These are phyloP conservation scores for Eucalyptus erythrocorys DNA, from an alignment of 345 rosid species.

Conservation along the genomic window DNA sequence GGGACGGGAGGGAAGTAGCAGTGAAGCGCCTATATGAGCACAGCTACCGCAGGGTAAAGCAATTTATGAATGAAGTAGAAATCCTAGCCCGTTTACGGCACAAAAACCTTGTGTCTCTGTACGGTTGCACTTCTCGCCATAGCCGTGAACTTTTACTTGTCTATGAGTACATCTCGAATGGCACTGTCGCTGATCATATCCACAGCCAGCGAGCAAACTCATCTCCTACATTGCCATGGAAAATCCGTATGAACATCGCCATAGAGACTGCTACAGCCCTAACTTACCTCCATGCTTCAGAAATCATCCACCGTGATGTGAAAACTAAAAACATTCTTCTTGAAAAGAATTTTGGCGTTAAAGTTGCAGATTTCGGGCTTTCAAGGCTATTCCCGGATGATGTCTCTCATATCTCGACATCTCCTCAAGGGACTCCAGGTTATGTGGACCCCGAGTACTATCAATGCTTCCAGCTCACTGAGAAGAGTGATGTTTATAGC, in stretches of 20 bases:
- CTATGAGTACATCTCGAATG: background rate
- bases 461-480: conserved; percentile 1
- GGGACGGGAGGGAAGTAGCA: conserved; percentile 20
- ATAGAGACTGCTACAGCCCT: background rate
- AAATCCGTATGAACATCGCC: background rate
- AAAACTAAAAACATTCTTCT: conserved; percentile 6
- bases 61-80: conserved; percentile 16
- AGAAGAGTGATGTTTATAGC: conserved; percentile 7
- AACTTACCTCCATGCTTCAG: background rate
- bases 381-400: background rate
- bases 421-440: conserved; percentile 8
- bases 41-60: conserved; percentile 5
- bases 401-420: background rate
- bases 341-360: background rate
- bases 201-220: background rate
- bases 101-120: conserved; percentile 15
- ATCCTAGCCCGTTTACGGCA: conserved; percentile 19
- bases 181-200: conserved; percentile 1
- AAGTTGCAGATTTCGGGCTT: conserved; percentile 4
- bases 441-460: conserved; percentile 4
- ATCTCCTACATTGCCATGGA: background rate
- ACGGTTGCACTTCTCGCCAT: conserved; percentile 24
- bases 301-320: conserved; percentile 1
- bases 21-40: conserved; percentile 18
- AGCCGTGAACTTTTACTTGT: conserved; percentile 19